A percentile compares a stretch with the other conserved stretches of the same genome.
These are phyloP conservation scores for Senna siamea DNA, from an alignment of 306 rosid genomes.

Conservation along the genomic window DNA sequence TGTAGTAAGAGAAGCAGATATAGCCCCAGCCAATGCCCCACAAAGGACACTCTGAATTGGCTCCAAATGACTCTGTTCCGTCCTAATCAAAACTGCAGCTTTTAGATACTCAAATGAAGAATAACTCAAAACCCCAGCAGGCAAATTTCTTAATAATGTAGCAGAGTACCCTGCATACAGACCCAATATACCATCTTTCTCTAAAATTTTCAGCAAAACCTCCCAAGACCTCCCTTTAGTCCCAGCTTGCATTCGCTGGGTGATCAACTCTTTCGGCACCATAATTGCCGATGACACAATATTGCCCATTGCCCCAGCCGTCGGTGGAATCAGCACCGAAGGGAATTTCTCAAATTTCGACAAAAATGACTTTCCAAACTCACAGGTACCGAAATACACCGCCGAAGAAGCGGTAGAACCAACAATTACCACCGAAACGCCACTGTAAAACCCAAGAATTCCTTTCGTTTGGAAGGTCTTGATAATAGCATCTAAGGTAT, in stretches of 20 bases:
- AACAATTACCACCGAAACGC: conserved; percentile 81
- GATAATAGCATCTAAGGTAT: conserved; percentile 63
- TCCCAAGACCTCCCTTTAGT: conserved; percentile 79
- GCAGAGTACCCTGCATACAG: conserved; percentile 85
- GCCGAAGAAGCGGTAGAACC: conserved; percentile 93
- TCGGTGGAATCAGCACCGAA: conserved; percentile 69
- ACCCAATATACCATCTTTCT: conserved; percentile 82
- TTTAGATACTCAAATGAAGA: conserved; percentile 89
- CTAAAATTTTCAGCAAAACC: conserved; percentile 57
- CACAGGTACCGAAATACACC: conserved; percentile 85
- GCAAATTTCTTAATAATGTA: conserved; percentile 73
- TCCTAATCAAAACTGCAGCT: conserved; percentile 58
- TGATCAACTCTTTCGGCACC: conserved; percentile 91
- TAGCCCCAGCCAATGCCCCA: conserved; percentile 90
- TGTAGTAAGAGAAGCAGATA: conserved; percentile 85
- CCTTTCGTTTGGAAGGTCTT: conserved; percentile 76
- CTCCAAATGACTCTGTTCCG: conserved; percentile 49
- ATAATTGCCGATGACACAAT: conserved; percentile 79
- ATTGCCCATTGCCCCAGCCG: conserved; percentile 90
- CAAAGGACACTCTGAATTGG: conserved; percentile 86
- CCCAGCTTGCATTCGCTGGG: conserved; percentile 91
- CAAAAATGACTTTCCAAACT: conserved; percentile 78
- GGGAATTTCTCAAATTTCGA: conserved; percentile 57
- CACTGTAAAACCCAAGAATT: conserved; percentile 76
- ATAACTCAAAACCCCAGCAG: conserved; percentile 89